phyloP scores from a whole-genome alignment of 192 early-diverging fungal genomes.

The Backusella circina region DNA sequence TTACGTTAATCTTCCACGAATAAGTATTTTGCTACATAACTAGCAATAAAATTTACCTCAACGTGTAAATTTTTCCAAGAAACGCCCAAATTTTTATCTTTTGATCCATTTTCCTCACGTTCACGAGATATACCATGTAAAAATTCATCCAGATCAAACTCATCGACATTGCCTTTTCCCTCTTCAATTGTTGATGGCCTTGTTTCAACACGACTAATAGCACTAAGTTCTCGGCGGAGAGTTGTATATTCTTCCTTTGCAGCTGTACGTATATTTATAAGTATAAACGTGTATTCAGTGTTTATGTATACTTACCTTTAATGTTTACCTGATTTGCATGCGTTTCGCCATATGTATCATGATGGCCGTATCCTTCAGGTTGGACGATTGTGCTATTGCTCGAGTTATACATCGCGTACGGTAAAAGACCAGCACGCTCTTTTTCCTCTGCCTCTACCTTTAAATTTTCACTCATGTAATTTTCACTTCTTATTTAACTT shows the following conservation, averaged over 20 bases:
- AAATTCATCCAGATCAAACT: constrained; percentile 30
- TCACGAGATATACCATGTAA: constrained; percentile 13
- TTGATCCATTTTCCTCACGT: constrained; percentile 3
- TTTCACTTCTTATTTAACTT: not conserved
- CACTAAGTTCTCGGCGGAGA: constrained; percentile 22
- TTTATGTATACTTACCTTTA: not conserved
- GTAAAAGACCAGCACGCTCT: not conserved
- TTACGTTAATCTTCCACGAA: not conserved
- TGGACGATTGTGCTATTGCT: not conserved
- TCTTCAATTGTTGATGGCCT: constrained; percentile 17
- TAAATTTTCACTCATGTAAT: not conserved
- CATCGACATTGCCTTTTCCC: constrained; percentile 8
- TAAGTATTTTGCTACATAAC: not conserved
- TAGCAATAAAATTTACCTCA: constrained; percentile 3
- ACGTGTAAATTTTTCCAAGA: constrained; percentile 30
- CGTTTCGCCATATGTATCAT: not conserved
- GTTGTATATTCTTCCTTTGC: constrained; percentile 18
- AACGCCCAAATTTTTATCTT: constrained; percentile 31
- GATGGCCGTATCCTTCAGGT: not conserved
- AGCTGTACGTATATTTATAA: not conserved
- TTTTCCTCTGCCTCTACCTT: not conserved
- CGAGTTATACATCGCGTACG: not conserved
- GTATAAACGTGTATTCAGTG: not conserved
- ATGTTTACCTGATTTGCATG: not conserved
- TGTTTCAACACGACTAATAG: constrained; percentile 20